Evolutionary conservation across 441 rosid genomes (phyloP).

Genomic region (Erysimum cheiri): DNA sequence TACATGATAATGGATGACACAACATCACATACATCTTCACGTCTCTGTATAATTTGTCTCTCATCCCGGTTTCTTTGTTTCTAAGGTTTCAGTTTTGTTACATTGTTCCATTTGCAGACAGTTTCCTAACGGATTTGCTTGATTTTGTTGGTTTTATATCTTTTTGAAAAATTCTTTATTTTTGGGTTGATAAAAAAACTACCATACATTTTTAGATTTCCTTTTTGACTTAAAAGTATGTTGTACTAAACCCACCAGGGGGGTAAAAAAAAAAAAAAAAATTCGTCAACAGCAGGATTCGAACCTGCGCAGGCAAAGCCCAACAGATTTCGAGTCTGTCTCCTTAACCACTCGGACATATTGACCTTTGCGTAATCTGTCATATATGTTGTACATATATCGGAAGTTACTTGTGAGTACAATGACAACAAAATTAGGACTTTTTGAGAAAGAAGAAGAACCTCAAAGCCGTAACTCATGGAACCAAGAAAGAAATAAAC

Average conservation of each 20-base stretch:
- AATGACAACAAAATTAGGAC: neutral
- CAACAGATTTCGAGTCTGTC: slow-evolving; percentile 92
- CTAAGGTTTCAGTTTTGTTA: neutral
- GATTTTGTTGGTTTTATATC: neutral
- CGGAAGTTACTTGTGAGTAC: neutral
- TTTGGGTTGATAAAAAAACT: neutral
- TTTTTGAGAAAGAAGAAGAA: neutral
- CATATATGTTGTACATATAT: neutral
- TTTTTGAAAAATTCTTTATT: neutral
- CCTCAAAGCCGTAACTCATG: neutral
- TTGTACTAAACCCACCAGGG: neutral
- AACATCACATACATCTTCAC: slow-evolving; percentile 16
- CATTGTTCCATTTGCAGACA: neutral
- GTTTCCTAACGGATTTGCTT: neutral
- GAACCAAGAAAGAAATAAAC: neutral
- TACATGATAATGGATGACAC: slow-evolving; percentile 34
- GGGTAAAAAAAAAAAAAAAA: neutral
- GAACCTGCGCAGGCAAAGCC: slow-evolving; percentile 76
- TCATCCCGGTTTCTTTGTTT: slow-evolving; percentile 17
- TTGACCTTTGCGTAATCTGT: slow-evolving; percentile 40
- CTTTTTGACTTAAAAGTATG: neutral
- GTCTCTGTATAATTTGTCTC: slow-evolving; percentile 6
- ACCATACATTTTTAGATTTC: slow-evolving; percentile 1
- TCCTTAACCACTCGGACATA: slow-evolving; percentile 99
- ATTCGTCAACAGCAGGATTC: slow-evolving; percentile 59